A percentile compares a stretch with the other conserved stretches of the same genome.
These are phyloP conservation scores for Entomortierella parvispora DNA, from an alignment of 192 early-diverging fungal species.

Conservation along the genomic window DNA sequence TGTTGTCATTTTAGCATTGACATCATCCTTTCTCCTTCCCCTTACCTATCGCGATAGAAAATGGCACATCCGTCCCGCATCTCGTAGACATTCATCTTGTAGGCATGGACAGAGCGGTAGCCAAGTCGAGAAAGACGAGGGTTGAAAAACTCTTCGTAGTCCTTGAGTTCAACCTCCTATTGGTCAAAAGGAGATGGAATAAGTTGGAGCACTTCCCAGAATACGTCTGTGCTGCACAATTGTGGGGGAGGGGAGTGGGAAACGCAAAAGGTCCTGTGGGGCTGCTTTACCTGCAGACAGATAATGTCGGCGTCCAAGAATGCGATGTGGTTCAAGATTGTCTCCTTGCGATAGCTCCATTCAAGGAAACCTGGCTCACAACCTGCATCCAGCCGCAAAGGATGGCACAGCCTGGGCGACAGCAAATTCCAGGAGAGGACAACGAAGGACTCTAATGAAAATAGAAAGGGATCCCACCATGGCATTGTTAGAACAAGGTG, in stretches of 20 bases:
- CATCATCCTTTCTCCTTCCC: too few relatives aligned
- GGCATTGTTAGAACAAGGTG: background rate
- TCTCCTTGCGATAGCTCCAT: conserved; percentile 40
- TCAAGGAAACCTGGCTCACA: conserved; percentile 41
- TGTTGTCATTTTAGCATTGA: too few relatives aligned
- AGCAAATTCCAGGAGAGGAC: conserved; percentile 52
- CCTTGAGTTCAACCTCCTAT: conserved; percentile 44
- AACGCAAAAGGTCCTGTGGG: background rate
- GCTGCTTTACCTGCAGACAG: conserved; percentile 35
- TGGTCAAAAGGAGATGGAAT: background rate
- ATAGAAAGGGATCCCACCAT: background rate
- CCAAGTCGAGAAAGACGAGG: conserved; percentile 38
- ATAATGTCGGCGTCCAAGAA: conserved; percentile 43
- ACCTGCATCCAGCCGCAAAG: conserved; percentile 25
- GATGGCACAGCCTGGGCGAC: conserved; percentile 39
- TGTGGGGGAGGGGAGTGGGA: background rate
- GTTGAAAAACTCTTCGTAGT: conserved; percentile 43
- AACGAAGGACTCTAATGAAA: conserved; percentile 33
- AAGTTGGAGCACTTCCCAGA: background rate
- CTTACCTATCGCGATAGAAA: conserved; percentile 48
- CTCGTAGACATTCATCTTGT: conserved; percentile 51
- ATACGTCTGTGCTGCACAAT: background rate
- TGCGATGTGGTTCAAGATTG: conserved; percentile 48
- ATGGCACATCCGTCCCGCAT: conserved; percentile 53
- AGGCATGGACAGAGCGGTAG: conserved; percentile 39